Percentiles rank a stretch among this genome's conserved stretches.
These are phyloP conservation scores for Populus deltoides DNA, from an alignment of 345 rosid species.

Conservation along the genomic window DNA sequence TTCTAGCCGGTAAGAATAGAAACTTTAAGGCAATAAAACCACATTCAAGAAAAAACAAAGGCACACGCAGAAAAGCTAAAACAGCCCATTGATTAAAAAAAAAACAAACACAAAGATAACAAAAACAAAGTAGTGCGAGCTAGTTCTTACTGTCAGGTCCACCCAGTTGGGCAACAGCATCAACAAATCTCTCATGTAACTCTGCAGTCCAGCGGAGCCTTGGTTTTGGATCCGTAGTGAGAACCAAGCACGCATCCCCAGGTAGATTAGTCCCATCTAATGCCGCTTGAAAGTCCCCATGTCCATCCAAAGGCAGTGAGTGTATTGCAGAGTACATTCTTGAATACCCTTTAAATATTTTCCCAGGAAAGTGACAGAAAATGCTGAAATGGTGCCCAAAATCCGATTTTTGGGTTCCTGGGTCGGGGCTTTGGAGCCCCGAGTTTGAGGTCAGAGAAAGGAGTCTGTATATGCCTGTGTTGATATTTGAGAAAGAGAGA, in stretches of 20 bases:
- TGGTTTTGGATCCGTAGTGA: constrained; percentile 94
- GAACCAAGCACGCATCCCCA: constrained; percentile 70
- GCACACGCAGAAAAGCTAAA: background rate
- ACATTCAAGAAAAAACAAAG: background rate
- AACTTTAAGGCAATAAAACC: background rate
- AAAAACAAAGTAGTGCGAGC: constrained; percentile 11
- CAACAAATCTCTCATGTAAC: constrained; percentile 89
- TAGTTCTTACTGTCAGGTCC: constrained; percentile 73
- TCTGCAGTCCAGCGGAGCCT: constrained; percentile 97
- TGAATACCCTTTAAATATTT: background rate
- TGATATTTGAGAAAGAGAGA: background rate
- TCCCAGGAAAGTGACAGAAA: background rate
- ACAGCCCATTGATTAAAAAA: background rate
- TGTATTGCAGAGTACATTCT: constrained; percentile 78
- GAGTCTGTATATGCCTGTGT: background rate
- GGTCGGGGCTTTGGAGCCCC: constrained; percentile 12
- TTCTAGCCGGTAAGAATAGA: background rate
- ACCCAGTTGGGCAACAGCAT: constrained; percentile 91
- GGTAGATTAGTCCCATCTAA: constrained; percentile 66
- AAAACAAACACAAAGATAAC: background rate
- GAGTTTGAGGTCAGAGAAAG: background rate
- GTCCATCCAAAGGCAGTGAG: constrained; percentile 64
- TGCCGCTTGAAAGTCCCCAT: constrained; percentile 44
- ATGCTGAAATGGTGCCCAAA: background rate
- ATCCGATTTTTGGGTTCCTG: background rate